These are phyloP conservation scores for Trichoderma reesei DNA, from an alignment of 495 filamentous ascomycete genomes.

Conservation along the genomic window DNA sequence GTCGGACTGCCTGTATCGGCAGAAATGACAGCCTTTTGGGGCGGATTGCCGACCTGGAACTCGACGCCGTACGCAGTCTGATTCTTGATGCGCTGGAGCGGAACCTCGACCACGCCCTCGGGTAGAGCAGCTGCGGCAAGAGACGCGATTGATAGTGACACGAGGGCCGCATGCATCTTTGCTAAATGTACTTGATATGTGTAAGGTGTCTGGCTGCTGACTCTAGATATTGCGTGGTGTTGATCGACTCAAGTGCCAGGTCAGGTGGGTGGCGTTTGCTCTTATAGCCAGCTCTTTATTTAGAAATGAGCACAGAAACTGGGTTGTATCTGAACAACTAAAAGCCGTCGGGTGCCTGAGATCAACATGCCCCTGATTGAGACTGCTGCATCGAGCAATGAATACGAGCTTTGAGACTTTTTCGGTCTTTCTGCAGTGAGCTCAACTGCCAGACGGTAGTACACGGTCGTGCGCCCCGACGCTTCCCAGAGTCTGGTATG, in stretches of 20 bases:
- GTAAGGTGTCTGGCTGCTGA: neutral
- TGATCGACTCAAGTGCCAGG: neutral
- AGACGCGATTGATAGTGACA: neutral
- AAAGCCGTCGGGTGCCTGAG: too few species aligned
- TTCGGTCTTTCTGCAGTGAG: too few species aligned
- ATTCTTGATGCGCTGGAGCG: conserved; percentile 2
- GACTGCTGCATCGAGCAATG: neutral
- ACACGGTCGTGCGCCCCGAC: too few species aligned
- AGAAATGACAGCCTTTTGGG: neutral
- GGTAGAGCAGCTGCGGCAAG: neutral
- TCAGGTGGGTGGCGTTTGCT: neutral
- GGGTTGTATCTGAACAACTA: too few species aligned
- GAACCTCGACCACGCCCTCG: neutral
- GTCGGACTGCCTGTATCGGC: conserved; percentile 3
- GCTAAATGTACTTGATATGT: neutral
- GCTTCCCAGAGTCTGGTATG: too few species aligned
- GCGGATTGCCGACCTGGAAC: neutral
- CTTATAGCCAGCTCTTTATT: neutral
- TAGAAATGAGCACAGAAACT: too few species aligned
- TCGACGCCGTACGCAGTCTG: neutral
- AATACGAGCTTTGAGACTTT: neutral
- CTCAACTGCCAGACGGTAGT: neutral
- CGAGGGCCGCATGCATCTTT: neutral
- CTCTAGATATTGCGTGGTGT: neutral
- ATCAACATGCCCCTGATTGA: neutral